Base-by-base conservation (phyloP, 2,329 filamentous ascomycete genomes). In the Cryphonectria radicalis region DNA sequence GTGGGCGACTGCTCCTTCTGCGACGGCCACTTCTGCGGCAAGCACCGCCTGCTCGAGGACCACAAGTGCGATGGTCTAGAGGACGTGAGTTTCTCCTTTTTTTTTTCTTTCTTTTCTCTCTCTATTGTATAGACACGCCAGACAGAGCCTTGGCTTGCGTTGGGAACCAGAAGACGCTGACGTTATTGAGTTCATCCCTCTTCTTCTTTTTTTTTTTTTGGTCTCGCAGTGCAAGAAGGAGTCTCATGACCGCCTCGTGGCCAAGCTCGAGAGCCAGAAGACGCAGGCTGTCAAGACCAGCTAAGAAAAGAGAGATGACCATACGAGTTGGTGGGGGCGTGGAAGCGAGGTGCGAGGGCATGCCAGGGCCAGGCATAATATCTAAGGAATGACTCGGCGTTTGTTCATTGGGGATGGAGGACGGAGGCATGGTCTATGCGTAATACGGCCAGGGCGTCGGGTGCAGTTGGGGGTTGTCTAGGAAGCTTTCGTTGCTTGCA, bases 1-100 rank as follows among this genome's bases (percentile, higher is more conserved):
- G 93, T 97, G 71, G 96, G 96, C 69, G 95, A 98, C 85, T 99
- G 96, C 84, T 91, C 90, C 74, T 98, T 98, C 86, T 99, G 96
- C 85, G 87, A 92, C 70, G 94, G 95, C 60, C 93, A 97, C 81
- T 98, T 93, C 86, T 99, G 96, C 84, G 93, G 93, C 77, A 97
- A 95, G 85, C 96, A 99, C 84, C 89, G 96, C 70, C 89, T 98
- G 84, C 84, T 98, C 74, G 96, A 99, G 82, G 93, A 95, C 77
- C 96, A 99, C 84, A 93, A 93, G 84, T 99, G 96, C 85, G 90
- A 89, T 74, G 94, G 94, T 43, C 86, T 99, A 70, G 96, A 98
- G 86, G 93, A 97, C 83, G 90, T 92, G 84, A 84, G 90, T 85
- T 76, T 72, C 80, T 74, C 70, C 77, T 85, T 76, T 72, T 80